Percentiles rank a stretch among this genome's conserved stretches.
Conservation (phyloP, 257 asterid genomes). For the Ballota nigra region DNA sequence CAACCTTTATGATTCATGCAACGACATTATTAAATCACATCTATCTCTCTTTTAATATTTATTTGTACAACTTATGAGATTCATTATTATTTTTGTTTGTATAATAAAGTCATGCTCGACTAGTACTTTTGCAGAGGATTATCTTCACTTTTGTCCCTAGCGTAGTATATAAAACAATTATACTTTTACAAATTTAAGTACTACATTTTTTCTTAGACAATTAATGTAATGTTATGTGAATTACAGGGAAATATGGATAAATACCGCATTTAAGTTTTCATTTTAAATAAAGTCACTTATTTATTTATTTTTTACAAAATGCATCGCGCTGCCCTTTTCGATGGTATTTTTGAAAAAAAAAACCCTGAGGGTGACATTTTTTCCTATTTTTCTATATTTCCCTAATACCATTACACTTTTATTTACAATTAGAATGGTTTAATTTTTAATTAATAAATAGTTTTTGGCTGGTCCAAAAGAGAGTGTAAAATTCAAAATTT, state of each 20-base stretch:
- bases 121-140: background rate
- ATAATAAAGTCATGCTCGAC: background rate
- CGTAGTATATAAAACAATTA: background rate
- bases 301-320: too few relatives aligned
- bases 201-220: background rate
- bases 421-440: background rate
- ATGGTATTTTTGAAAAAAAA: too few relatives aligned
- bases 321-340: too few relatives aligned
- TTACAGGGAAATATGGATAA: too few relatives aligned
- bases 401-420: too few relatives aligned
- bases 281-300: too few relatives aligned
- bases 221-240: background rate
- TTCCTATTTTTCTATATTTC: too few relatives aligned
- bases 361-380: too few relatives aligned
- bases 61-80: background rate
- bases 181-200: background rate
- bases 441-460: background rate
- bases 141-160: background rate
- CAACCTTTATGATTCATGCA: conserved; percentile 22
- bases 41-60: background rate
- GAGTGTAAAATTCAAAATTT: background rate
- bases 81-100: background rate
- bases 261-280: too few relatives aligned
- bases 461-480: background rate
- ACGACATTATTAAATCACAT: background rate